A percentile compares a stretch with the other conserved stretches of the same genome.
Conservation (phyloP, 208 protist species). For the Entamoeba nuttalli region DNA sequence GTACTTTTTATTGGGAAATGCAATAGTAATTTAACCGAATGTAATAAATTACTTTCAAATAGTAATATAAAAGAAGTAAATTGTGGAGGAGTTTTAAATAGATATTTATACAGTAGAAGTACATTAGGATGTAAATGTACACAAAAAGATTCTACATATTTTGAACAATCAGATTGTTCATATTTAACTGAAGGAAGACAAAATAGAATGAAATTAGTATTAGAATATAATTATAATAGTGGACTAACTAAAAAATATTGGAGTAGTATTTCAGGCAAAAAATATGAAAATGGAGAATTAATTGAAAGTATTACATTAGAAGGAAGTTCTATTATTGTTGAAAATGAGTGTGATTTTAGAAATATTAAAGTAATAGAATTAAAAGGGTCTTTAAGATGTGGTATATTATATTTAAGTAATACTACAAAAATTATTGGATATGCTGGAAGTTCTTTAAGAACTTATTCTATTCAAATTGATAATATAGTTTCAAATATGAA, state of each 20-base stretch:
- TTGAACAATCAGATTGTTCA: neutral
- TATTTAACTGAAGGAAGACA: neutral
- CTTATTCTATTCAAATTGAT: neutral
- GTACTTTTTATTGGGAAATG: neutral
- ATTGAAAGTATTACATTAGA: neutral
- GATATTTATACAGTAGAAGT: neutral
- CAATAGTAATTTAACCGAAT: neutral
- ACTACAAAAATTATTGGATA: neutral
- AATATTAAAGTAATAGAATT: neutral
- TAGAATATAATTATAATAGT: neutral
- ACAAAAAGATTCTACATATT: neutral
- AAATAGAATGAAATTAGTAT: neutral
- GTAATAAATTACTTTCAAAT: neutral
- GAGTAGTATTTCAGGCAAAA: neutral
- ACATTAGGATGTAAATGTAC: neutral
- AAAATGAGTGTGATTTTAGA: neutral
- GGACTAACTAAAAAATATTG: neutral
- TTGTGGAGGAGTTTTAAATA: neutral
- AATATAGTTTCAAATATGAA: neutral
- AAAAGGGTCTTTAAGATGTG: neutral
- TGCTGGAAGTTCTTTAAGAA: neutral
- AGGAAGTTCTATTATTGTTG: neutral
- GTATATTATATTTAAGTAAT: neutral
- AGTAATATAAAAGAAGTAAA: neutral
- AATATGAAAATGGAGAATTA: neutral